These are phyloP conservation scores for Cladosporium phlei DNA, from an alignment of 2,329 filamentous ascomycete genomes.

Conservation along the genomic window DNA sequence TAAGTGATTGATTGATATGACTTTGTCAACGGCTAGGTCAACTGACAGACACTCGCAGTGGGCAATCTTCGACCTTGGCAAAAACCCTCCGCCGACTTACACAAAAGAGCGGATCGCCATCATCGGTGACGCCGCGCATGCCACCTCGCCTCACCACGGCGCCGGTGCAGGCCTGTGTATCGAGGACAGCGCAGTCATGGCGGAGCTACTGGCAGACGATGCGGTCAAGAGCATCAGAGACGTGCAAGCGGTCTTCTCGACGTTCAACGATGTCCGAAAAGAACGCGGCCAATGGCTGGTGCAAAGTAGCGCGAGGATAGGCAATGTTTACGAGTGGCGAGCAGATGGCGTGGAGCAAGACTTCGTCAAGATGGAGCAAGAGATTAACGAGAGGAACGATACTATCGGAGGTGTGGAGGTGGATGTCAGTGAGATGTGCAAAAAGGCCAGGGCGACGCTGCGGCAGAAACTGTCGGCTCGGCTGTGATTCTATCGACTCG, in stretches of 20 bases:
- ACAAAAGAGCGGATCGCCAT: slow-evolving; percentile 37
- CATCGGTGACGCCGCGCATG: slow-evolving; percentile 55
- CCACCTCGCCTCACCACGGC: slow-evolving; percentile 42
- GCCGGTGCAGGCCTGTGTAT: slow-evolving; percentile 29
- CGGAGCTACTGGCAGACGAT: slow-evolving; percentile 23
- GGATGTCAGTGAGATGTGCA: slow-evolving; percentile 17
- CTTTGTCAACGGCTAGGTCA: background rate
- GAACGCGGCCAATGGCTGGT: slow-evolving; percentile 45
- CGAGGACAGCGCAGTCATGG: slow-evolving; percentile 27
- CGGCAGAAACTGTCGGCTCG: slow-evolving; percentile 15
- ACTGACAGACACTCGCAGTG: slow-evolving; percentile 4
- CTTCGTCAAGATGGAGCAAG: slow-evolving; percentile 20
- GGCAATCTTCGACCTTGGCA: slow-evolving; percentile 18
- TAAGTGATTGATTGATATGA: slow-evolving; percentile 16
- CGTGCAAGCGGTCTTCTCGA: slow-evolving; percentile 34
- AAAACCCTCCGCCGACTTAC: slow-evolving; percentile 33
- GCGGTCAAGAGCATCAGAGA: slow-evolving; percentile 17
- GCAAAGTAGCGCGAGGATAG: slow-evolving; percentile 35
- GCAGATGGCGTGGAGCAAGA: slow-evolving; percentile 20
- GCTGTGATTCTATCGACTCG: no score
- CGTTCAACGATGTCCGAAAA: slow-evolving; percentile 37
- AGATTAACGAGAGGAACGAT: slow-evolving; percentile 21
- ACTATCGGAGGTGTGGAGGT: slow-evolving; percentile 24
- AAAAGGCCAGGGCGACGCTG: slow-evolving; percentile 17
- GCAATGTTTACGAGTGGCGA: slow-evolving; percentile 40